Evolutionary conservation across 2,329 filamentous ascomycete genomes (phyloP).

Genomic region (Neopestalotiopsis rosae): DNA sequence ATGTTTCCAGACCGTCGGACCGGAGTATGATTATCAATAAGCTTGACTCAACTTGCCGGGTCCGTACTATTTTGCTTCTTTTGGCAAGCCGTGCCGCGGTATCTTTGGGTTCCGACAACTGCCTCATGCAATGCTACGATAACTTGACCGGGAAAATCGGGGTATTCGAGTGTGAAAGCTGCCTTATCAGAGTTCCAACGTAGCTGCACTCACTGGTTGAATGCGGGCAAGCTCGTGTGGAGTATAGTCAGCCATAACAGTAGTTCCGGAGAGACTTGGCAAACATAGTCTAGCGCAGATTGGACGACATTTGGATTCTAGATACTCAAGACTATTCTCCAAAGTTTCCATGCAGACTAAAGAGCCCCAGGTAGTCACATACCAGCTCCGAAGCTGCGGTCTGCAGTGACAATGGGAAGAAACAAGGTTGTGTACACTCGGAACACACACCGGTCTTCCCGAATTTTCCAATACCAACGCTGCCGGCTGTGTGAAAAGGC

Average conservation of each 20-base stretch:
- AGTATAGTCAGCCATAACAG: not conserved
- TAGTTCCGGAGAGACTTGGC: not conserved
- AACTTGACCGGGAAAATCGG: not conserved
- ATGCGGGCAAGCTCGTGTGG: not conserved
- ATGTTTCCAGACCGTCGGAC: no score
- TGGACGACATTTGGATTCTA: not conserved
- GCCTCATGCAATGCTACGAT: not conserved
- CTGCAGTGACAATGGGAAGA: not conserved
- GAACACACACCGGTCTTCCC: not conserved
- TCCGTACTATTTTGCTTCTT: no score
- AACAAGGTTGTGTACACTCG: not conserved
- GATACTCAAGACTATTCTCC: not conserved
- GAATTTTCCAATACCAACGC: no score
- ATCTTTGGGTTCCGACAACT: no score
- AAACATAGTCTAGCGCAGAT: constrained; percentile 1
- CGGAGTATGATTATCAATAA: no score
- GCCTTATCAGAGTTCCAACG: constrained; percentile 12
- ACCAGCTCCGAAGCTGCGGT: no score
- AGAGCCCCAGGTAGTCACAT: no score
- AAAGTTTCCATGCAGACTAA: not conserved
- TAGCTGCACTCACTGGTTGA: not conserved
- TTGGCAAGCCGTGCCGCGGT: no score
- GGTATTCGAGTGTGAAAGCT: not conserved
- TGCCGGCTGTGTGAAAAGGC: not conserved
- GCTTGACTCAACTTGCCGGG: no score